Percentiles rank a stretch among this genome's conserved stretches.
Conservation (phyloP, 768 basidiomycete species). For the Trametopsis cervina region DNA sequence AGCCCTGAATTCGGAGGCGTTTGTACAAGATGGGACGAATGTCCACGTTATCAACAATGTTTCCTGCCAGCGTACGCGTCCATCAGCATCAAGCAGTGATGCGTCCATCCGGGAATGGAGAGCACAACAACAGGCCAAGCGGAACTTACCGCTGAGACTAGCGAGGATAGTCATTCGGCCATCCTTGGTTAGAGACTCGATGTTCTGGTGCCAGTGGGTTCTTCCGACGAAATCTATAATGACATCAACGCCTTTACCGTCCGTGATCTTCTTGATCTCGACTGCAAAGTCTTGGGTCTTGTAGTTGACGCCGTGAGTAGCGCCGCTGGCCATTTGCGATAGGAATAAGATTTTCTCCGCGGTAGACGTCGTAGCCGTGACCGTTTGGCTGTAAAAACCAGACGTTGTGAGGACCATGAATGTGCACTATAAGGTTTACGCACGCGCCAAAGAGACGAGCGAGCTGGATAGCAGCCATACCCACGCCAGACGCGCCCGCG, state of each 20-base stretch:
- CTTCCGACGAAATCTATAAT: slow-evolving; percentile 81
- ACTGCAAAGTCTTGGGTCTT: slow-evolving; percentile 75
- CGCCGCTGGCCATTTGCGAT: slow-evolving; percentile 54
- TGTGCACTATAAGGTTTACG: slow-evolving; percentile 25
- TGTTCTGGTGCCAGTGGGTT: slow-evolving; percentile 67
- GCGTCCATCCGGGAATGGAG: neutral
- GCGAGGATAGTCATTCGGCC: slow-evolving; percentile 70
- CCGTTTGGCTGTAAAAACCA: slow-evolving; percentile 43
- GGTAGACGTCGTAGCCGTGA: slow-evolving; percentile 83
- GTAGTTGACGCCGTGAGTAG: slow-evolving; percentile 80
- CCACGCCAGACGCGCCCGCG: slow-evolving; percentile 88
- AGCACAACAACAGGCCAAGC: slow-evolving; percentile 44
- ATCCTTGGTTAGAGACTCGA: slow-evolving; percentile 62
- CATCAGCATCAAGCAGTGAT: too few relatives aligned
- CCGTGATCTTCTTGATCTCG: slow-evolving; percentile 62
- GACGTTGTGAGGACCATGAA: neutral
- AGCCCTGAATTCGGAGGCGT: slow-evolving; percentile 82
- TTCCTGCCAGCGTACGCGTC: neutral
- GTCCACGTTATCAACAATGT: slow-evolving; percentile 29
- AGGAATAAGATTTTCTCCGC: slow-evolving; percentile 78
- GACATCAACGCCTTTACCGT: slow-evolving; percentile 69
- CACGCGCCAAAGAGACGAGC: slow-evolving; percentile 71
- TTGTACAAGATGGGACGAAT: slow-evolving; percentile 71
- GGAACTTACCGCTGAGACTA: slow-evolving; percentile 51
- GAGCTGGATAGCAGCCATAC: slow-evolving; percentile 81